Evolutionary conservation across 2,329 filamentous ascomycete genomes (phyloP).

Genomic region (Neopestalotiopsis sp.): DNA sequence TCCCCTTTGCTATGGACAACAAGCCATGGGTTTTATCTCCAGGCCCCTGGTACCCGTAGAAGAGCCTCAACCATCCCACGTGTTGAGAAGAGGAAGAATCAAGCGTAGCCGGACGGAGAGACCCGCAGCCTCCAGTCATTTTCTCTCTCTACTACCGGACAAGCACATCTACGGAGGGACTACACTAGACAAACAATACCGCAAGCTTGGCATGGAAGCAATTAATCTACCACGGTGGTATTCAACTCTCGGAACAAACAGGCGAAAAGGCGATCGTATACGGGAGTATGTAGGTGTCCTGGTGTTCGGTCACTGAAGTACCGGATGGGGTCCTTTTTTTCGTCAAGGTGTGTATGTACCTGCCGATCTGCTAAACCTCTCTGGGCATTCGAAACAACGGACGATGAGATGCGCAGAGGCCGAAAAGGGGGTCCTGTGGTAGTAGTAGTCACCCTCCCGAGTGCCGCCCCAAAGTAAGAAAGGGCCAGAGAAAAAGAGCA

Average conservation of each 20-base stretch:
- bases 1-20: background rate
- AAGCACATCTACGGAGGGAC: background rate
- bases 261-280: background rate
- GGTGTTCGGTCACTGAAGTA: no score
- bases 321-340: no score
- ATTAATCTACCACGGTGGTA: no score
- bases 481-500: background rate
- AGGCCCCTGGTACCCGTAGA: background rate
- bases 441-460: conserved; percentile 2
- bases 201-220: background rate
- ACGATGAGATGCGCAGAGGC: background rate
- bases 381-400: background rate
- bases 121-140: background rate
- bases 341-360: background rate
- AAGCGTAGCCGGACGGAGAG: background rate
- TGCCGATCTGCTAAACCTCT: conserved; percentile 1
- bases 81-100: background rate
- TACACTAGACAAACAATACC: background rate
- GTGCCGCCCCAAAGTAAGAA: background rate
- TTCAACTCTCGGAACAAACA: background rate
- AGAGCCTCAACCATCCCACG: conserved; percentile 1
- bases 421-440: background rate
- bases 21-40: conserved; percentile 1
- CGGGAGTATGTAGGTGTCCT: no score
- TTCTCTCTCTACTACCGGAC: background rate